phyloP scores from a whole-genome alignment of 129 eudicot species.

The Solidago caesia region DNA sequence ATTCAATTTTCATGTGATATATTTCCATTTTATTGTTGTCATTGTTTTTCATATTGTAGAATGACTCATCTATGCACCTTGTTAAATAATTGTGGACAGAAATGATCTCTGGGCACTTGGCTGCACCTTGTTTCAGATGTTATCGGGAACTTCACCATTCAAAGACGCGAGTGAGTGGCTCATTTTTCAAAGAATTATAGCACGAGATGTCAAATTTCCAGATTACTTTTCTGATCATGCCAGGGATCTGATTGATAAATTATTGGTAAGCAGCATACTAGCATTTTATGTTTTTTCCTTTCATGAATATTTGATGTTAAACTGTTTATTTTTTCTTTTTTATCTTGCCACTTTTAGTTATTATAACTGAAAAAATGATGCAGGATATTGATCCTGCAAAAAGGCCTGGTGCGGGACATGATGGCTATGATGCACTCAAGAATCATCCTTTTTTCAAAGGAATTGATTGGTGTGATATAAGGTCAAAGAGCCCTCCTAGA shows the following conservation, averaged over 20 bases:
- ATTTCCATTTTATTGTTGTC: not conserved
- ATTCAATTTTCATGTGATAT: not conserved
- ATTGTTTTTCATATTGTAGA: slow-evolving; percentile 17
- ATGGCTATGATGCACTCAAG: slow-evolving; percentile 76
- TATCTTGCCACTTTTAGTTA: slow-evolving; percentile 1
- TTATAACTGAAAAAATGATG: slow-evolving; percentile 16
- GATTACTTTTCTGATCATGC: slow-evolving; percentile 78
- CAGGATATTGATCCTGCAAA: slow-evolving; percentile 84
- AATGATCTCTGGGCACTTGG: slow-evolving; percentile 99
- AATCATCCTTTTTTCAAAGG: slow-evolving; percentile 78
- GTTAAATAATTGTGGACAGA: slow-evolving; percentile 42
- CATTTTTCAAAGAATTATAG: slow-evolving; percentile 84
- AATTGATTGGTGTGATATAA: slow-evolving; percentile 70
- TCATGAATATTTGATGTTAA: not conserved
- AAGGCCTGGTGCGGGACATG: slow-evolving; percentile 95
- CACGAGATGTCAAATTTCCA: slow-evolving; percentile 91
- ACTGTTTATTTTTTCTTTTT: not conserved
- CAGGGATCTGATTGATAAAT: slow-evolving; percentile 72
- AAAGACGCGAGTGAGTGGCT: slow-evolving; percentile 99
- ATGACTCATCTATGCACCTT: slow-evolving; percentile 19
- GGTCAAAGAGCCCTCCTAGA: slow-evolving; percentile 64
- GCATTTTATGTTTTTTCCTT: not conserved
- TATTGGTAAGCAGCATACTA: slow-evolving; percentile 51
- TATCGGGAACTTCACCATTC: slow-evolving; percentile 95
- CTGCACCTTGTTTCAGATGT: slow-evolving; percentile 99